Evolutionary conservation across 768 basidiomycete genomes (phyloP), one percentile per base, ranked within the genome.

Genomic region (Cyclocybe aegerita): DNA sequence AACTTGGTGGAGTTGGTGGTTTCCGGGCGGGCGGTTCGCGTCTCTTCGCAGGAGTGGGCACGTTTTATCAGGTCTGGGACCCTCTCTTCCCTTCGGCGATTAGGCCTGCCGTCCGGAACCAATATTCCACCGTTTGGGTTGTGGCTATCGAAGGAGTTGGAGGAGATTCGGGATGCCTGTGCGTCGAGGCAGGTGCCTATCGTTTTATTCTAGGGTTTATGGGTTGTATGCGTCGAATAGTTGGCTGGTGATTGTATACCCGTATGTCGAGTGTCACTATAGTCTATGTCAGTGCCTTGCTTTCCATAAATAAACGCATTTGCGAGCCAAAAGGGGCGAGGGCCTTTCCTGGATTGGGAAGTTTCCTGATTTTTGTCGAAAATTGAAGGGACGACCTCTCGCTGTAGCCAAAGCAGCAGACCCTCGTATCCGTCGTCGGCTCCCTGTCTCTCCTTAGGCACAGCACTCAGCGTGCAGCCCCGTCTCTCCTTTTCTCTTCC

Each of bases 1-100:
- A 64, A 66, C 33, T 53, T 83, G 52, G 69, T 73, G 57, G 66
- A 71, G 32, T 59, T 83, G 37, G 62, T 60, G 10, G 61, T 81
- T 10, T 56, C 56, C 4, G 78, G 79, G 8, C 70, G 79, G 17
- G 63, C 54, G 34, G 62, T 73, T 8, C 62, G 67, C n/a, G 53
- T 79, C 16, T 54, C 62, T 6, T 53, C 69, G 23, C 48, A 64
- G 14, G 74, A 77, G 53, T 82, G 79, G 81, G 58, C 55, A 4
- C 42, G 58, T 12, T 75, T 78, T 48, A 59, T 81, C 37, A 42
- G 48, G 8, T 72, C 66, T 33, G 68, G 72, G 4, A 58, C 61
- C 7, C 56, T 77, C 5, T 54, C 70, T 5, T 61, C 54, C 6
- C 62, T 80, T 43, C 66, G 63, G 30, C 58, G 58, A 9, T 60